Base-by-base conservation (phyloP, 2,329 filamentous ascomycete species). In the Phialocephala subalpina region DNA sequence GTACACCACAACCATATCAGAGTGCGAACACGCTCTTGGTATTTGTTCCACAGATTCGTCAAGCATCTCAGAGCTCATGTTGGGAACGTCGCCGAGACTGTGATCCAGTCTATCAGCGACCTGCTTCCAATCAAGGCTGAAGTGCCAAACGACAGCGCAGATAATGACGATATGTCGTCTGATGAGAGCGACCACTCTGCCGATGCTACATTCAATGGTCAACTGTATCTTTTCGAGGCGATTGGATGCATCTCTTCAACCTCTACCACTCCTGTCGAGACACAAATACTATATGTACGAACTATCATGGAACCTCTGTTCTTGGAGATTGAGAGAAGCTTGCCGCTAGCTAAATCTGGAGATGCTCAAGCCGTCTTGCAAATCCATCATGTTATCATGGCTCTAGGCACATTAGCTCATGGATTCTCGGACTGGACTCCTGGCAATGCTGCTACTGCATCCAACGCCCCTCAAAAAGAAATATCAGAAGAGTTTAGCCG, bases 371-470 rank as follows among this genome's bases (percentile, higher is more conserved):
- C 95, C 1, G 82, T 91, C 45, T 83, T 97, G 20, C 96, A 99
- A 79, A 92, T 97, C 20, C 96, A 99, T 77, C 96, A 99, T 78
- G 92, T 97, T 71, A 93, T 99, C 72, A 94, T 97, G 92, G 97
- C 97, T 18, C 83, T 99, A 35, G 96, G 96, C 14, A 97, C 94
- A 0, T 83, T 99, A 47, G 94, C 95, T 1, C 91, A 94, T 69
- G 96, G 96, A 3, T 98, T 97, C 78, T 96, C 94, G 0, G 95
- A 98, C 75, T 95, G 93, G 87, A 89, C 88, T 58, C 91, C 92
- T 16, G 88, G 86, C 3, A 80, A 82, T 59, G 82, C 82, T 40
- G 80, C 81, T 42, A 79, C 80, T 74, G 78, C 74, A 78, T 63
- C 70, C 53, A 67, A 74, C 25, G 70, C 73, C 18, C 75, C 88